Conservation (phyloP, 140 eudicot species). For the Anethum foeniculum region DNA sequence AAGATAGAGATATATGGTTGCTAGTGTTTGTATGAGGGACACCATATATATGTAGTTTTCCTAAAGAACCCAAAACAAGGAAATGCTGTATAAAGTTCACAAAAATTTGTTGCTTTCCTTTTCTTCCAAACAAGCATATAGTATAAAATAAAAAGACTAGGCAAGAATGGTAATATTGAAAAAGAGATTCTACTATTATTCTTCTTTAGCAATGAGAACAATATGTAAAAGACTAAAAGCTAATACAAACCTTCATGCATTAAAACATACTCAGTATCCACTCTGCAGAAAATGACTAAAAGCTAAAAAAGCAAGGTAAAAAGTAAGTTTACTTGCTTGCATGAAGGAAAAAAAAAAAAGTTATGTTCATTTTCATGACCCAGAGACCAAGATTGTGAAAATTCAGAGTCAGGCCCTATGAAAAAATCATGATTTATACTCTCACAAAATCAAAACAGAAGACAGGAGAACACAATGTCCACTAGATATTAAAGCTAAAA, state of each 20-base stretch:
- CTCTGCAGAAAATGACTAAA: conserved; percentile 12
- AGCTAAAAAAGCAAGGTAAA: conserved; percentile 20
- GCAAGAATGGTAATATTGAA: conserved; percentile 17
- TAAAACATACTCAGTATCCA: conserved; percentile 15
- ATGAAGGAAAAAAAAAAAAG: conserved; percentile 34
- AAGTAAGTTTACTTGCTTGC: conserved; percentile 29
- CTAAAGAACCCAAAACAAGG: conserved; percentile 29
- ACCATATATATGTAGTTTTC: conserved; percentile 34
- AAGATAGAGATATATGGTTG: conserved; percentile 7
- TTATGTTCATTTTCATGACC: conserved; percentile 26
- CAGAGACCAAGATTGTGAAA: conserved; percentile 25
- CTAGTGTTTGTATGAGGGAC: conserved; percentile 19
- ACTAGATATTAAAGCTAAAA: conserved; percentile 30
- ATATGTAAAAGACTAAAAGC: conserved; percentile 7
- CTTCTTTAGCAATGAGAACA: conserved; percentile 28
- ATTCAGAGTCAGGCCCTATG: conserved; percentile 19
- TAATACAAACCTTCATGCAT: conserved; percentile 15
- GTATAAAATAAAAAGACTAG: conserved; percentile 10
- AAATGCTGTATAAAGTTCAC: conserved; percentile 21
- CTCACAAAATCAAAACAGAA: conserved; percentile 1
- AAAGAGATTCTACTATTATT: conserved; percentile 7
- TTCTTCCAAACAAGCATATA: conserved; percentile 25
- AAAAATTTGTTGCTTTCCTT: conserved; percentile 35
- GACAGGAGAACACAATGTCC: conserved; percentile 31
- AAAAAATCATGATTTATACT: conserved; percentile 34